Percentiles rank a stretch among this genome's conserved stretches.
Evolutionary conservation across 768 basidiomycete genomes (phyloP).

Genomic region (Boletus rubescentipes): DNA sequence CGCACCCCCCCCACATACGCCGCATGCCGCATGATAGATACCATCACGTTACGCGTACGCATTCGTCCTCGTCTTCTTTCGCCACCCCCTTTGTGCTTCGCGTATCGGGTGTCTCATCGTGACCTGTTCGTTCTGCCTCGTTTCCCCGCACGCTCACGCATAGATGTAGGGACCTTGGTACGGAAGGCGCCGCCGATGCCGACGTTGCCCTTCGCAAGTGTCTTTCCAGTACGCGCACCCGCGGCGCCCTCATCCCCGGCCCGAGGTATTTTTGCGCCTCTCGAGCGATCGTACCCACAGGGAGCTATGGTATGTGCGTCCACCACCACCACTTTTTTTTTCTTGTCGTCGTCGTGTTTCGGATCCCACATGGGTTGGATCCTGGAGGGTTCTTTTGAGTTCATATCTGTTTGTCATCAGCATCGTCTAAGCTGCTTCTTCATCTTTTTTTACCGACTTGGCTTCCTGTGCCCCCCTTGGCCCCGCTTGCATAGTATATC

Average conservation of each 20-base stretch:
- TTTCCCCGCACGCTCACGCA: neutral
- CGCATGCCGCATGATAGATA: too few relatives aligned
- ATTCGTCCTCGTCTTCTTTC: too few relatives aligned
- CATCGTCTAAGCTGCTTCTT: neutral
- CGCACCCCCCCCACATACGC: too few relatives aligned
- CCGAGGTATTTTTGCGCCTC: slow-evolving; percentile 64
- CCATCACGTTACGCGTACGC: too few relatives aligned
- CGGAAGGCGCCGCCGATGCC: slow-evolving; percentile 63
- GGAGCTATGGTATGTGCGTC: slow-evolving; percentile 55
- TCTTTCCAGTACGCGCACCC: slow-evolving; percentile 41
- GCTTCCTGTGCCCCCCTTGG: neutral
- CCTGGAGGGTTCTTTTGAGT: neutral
- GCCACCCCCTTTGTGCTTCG: too few relatives aligned
- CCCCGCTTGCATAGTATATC: neutral
- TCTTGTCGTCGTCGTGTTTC: neutral
- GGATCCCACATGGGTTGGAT: neutral
- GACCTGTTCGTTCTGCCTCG: too few relatives aligned
- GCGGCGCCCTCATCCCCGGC: slow-evolving; percentile 49
- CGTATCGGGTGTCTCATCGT: too few relatives aligned
- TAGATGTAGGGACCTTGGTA: slow-evolving; percentile 55
- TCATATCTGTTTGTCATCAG: slow-evolving; percentile 6
- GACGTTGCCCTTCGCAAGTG: slow-evolving; percentile 59
- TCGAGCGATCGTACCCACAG: slow-evolving; percentile 58
- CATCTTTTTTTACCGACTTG: neutral
- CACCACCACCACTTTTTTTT: neutral